phyloP scores from a whole-genome alignment of 2,329 filamentous ascomycete genomes.

The Ceratocystis colombiana region DNA sequence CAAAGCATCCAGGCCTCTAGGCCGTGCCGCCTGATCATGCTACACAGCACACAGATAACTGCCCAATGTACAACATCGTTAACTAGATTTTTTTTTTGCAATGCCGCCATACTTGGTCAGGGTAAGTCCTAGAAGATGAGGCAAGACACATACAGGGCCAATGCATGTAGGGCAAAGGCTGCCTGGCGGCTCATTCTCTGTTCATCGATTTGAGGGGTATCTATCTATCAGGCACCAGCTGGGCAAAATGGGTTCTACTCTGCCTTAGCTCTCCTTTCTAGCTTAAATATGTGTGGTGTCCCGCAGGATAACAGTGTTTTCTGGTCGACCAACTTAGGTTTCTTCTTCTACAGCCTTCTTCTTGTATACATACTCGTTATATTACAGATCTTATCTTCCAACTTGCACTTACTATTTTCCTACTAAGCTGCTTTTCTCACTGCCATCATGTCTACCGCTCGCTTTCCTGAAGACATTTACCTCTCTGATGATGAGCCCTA shows the following conservation, averaged over 20 bases:
- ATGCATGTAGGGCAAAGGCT: not conserved
- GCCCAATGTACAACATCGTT: not conserved
- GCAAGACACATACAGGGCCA: constrained; percentile 11
- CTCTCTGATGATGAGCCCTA: not conserved
- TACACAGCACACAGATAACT: not conserved
- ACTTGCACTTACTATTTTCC: not conserved
- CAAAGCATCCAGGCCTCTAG: not conserved
- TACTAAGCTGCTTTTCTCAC: not conserved
- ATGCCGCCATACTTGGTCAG: not conserved
- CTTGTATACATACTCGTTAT: not conserved
- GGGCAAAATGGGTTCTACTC: not conserved
- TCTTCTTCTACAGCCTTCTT: not conserved
- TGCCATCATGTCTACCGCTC: not conserved
- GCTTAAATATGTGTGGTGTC: not conserved
- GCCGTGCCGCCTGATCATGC: constrained; percentile 10
- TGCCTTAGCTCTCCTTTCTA: not conserved
- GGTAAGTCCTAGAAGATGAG: not conserved
- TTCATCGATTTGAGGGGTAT: not conserved
- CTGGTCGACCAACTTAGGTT: not conserved
- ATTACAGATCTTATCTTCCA: not conserved
- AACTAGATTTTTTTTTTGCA: not conserved
- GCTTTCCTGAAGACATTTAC: constrained; percentile 3
- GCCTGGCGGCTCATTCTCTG: constrained; percentile 4
- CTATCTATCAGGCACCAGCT: not conserved
- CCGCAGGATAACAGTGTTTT: not conserved